These are phyloP conservation scores for Collybiopsis confluens DNA, from an alignment of 768 basidiomycete species.

Conservation along the genomic window DNA sequence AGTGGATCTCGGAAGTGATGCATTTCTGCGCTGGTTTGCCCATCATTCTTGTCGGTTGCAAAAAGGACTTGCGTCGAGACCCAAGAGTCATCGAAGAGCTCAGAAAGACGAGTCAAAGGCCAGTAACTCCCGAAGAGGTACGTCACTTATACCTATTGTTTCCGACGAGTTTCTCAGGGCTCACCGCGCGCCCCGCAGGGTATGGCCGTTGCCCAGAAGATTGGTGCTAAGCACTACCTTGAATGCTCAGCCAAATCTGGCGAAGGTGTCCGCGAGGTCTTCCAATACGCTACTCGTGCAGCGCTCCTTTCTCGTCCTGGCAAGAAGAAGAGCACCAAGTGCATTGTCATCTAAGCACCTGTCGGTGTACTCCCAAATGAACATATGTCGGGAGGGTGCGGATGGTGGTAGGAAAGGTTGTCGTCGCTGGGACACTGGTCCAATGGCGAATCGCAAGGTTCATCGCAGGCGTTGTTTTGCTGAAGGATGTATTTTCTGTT, in stretches of 20 bases:
- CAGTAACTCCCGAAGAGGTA: constrained; percentile 92
- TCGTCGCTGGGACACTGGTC: background rate
- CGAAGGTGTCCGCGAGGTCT: constrained; percentile 96
- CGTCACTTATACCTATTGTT: constrained; percentile 14
- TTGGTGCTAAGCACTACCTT: constrained; percentile 92
- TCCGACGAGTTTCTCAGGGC: background rate
- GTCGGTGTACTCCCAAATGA: background rate
- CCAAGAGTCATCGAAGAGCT: constrained; percentile 91
- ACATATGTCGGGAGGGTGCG: background rate
- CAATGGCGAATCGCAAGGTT: background rate
- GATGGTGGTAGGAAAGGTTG: background rate
- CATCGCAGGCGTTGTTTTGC: background rate
- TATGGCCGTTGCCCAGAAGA: constrained; percentile 93
- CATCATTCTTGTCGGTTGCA: constrained; percentile 97
- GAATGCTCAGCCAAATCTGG: constrained; percentile 97
- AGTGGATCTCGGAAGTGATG: constrained; percentile 99
- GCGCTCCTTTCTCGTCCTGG: constrained; percentile 68
- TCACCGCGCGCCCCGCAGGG: constrained; percentile 47
- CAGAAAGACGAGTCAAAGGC: constrained; percentile 89
- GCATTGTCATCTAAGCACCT: constrained; percentile 21
- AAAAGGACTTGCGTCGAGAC: constrained; percentile 97
- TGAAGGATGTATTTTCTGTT: background rate
- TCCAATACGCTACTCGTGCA: constrained; percentile 94
- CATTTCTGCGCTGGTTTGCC: constrained; percentile 95
- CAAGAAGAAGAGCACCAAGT: constrained; percentile 36